Conservation (phyloP, 2,329 filamentous ascomycete species). For the Beauveria asiatica region DNA sequence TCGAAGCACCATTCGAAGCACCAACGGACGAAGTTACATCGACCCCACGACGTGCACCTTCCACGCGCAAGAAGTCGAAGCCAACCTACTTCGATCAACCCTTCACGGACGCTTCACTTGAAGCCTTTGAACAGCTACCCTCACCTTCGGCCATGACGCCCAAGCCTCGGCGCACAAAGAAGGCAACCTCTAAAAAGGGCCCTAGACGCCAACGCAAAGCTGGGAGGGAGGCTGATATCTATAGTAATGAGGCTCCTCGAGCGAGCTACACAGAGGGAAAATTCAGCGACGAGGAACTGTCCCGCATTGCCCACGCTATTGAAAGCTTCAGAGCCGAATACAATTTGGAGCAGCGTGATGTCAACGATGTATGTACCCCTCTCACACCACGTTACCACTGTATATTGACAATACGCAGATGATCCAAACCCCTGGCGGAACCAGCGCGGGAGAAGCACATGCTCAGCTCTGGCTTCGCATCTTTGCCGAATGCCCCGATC, state of each 20-base stretch:
- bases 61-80: constrained; percentile 40
- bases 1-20: not conserved
- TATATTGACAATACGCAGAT: constrained; percentile 19
- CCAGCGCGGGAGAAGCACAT: constrained; percentile 27
- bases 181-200: constrained; percentile 3
- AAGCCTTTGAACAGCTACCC: constrained; percentile 19
- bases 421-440: constrained; percentile 28
- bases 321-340: constrained; percentile 36
- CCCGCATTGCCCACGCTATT: constrained; percentile 32
- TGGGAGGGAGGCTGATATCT: constrained; percentile 14
- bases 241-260: constrained; percentile 16
- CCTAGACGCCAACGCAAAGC: not conserved
- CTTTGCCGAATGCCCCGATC: constrained; percentile 38
- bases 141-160: constrained; percentile 23
- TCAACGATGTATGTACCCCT: constrained; percentile 36
- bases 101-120: constrained; percentile 14
- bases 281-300: constrained; percentile 36
- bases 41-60: constrained; percentile 20
- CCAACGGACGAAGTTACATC: constrained; percentile 4
- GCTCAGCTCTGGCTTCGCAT: constrained; percentile 42
- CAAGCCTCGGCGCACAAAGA: constrained; percentile 4
- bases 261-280: constrained; percentile 27
- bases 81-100: constrained; percentile 35
- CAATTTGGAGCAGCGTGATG: constrained; percentile 31
- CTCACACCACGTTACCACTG: constrained; percentile 16